Conservation (phyloP, 352 stramenopile genomes). For the Thalassiosira hispida region DNA sequence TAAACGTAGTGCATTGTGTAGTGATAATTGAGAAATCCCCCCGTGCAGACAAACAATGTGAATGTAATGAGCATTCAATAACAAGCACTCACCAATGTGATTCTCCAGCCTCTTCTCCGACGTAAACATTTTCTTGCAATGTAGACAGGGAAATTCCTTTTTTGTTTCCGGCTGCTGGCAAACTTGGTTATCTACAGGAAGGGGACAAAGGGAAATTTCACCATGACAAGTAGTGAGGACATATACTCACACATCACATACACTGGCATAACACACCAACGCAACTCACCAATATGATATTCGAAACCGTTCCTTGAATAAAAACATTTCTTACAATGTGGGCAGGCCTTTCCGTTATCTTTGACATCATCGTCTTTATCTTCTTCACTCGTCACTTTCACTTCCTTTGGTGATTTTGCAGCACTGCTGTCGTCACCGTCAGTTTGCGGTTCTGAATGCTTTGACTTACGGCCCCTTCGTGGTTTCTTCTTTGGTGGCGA, state of each 20-base stretch:
- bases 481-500: no score
- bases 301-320: slow-evolving; percentile 12
- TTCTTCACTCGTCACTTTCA: no score
- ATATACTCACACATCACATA: slow-evolving; percentile 5
- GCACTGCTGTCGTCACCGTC: no score
- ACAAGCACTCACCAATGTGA: slow-evolving; percentile 40
- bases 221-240: background rate
- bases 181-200: slow-evolving; percentile 15
- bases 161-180: background rate
- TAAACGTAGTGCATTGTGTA: background rate
- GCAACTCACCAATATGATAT: slow-evolving; percentile 26
- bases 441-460: no score
- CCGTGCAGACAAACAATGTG: no score
- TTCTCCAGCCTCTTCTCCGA: slow-evolving; percentile 39
- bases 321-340: slow-evolving; percentile 21
- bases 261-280: background rate
- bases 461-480: no score
- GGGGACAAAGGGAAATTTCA: background rate
- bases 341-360: background rate
- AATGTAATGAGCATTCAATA: background rate
- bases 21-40: background rate
- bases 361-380: background rate
- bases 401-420: no score
- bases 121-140: slow-evolving; percentile 50
- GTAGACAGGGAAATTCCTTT: slow-evolving; percentile 40